Evolutionary conservation across 371 early-diverging fungal genomes (phyloP), one percentile per base, ranked within the genome.

Genomic region (Mucor mucedo): DNA sequence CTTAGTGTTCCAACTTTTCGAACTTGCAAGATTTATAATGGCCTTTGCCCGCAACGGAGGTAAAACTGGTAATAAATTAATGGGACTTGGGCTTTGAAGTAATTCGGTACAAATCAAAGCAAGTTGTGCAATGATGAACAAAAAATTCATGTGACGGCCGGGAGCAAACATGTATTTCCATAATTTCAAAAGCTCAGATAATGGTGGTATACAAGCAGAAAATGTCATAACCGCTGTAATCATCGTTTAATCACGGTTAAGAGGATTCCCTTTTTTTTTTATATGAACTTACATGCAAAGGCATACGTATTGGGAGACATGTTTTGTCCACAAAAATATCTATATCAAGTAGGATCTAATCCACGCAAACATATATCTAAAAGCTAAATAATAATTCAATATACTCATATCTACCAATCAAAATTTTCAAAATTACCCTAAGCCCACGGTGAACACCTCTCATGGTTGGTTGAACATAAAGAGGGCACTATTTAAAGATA

Each of bases 111-210:
- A 83, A 60, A 95, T 92, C 39, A 89, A 61, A 4, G 89, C 70
- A 52, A 98, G 65, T 66, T 94, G 95, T 29, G 94, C 91, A 55
- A 95, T 87, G 45, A 95, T 89, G 71, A 91, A 93, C 3, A 97
- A 69, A 29, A 98, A 89, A 65, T 97, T 97, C 44, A 95, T 79
- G 75, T 98, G 96, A 48, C 94, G 80, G 5, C 98, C 98, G 72
- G 85, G 93, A 1, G 95, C 92, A 62, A 98, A 79, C 69, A 92
- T 81, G 60, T 93, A 91, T 71, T 98, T 97, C 98, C 98, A 98
- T 30, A 98, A 83, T 38, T 85, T 74, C 41, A 96, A 76, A 0
- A 92, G 81, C 73, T 96, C 88, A 27, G 85, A 79, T 58, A 96
- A 73, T 41, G 98, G 97, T 0, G 93, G 94, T 1, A 91, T 91